Conservation (phyloP, 2,329 filamentous ascomycete genomes). For the Xylariaceae sp. region DNA sequence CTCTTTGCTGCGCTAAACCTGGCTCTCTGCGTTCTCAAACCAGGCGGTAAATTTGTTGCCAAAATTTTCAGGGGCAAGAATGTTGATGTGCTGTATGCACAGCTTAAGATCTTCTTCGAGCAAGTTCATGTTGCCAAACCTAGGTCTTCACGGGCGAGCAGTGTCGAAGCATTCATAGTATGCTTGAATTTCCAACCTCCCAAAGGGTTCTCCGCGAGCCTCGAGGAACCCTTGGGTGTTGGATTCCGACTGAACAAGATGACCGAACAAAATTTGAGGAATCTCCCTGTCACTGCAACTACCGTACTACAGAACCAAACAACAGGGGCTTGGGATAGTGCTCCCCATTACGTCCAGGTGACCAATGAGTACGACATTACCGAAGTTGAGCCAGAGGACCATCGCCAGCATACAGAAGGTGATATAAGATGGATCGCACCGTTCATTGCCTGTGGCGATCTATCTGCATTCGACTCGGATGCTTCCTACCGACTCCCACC, state of each 20-base stretch:
- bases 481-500: conserved; percentile 90
- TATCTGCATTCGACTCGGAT: conserved; percentile 94
- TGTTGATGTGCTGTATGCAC: conserved; percentile 93
- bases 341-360: conserved; percentile 25
- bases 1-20: conserved; percentile 94
- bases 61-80: conserved; percentile 97
- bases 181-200: conserved; percentile 89
- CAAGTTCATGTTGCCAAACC: conserved; percentile 92
- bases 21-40: conserved; percentile 88
- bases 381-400: conserved; percentile 60
- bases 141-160: conserved; percentile 91
- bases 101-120: conserved; percentile 90
- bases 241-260: conserved; percentile 61
- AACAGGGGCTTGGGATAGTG: conserved; percentile 53
- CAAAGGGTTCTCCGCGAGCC: conserved; percentile 73
- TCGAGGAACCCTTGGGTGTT: conserved; percentile 77
- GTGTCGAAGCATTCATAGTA: conserved; percentile 95
- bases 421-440: conserved; percentile 85
- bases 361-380: conserved; percentile 47
- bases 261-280: conserved; percentile 51
- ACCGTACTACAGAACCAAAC: conserved; percentile 54
- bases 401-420: conserved; percentile 43
- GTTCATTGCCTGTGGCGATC: conserved; percentile 95
- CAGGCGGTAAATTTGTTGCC: conserved; percentile 94
- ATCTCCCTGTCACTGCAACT: conserved; percentile 50